Evolutionary conservation across 805 yeast genomes (phyloP).

Genomic region (Metschnikowia vanudenii): DNA sequence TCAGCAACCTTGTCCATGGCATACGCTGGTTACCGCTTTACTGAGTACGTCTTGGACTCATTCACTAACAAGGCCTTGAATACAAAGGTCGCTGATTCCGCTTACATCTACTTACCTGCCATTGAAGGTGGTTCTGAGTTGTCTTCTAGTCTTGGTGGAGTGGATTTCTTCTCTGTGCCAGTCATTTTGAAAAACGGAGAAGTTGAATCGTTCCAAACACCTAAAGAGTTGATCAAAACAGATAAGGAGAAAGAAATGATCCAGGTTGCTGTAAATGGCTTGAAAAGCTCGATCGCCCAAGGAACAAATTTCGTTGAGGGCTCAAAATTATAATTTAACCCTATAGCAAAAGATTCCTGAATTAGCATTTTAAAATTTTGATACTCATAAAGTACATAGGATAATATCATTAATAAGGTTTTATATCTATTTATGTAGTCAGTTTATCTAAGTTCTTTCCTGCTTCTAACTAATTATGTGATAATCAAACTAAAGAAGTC

Average conservation of each 20-base stretch:
- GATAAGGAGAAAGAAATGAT: conserved; percentile 33
- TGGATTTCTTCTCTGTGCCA: conserved; percentile 50
- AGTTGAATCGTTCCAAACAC: conserved; percentile 35
- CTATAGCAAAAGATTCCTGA: background rate
- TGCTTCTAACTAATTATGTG: background rate
- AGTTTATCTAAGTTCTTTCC: background rate
- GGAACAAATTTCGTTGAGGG: conserved; percentile 41
- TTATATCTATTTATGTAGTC: background rate
- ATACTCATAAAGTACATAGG: background rate
- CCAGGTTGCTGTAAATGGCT: conserved; percentile 39
- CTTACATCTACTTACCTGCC: conserved; percentile 55
- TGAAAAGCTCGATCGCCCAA: conserved; percentile 38
- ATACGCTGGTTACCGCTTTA: conserved; percentile 23
- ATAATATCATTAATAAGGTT: too few relatives aligned
- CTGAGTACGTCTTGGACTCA: conserved; percentile 18
- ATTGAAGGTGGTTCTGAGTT: conserved; percentile 47
- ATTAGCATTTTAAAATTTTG: background rate
- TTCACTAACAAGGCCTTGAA: conserved; percentile 2
- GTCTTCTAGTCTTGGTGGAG: conserved; percentile 35
- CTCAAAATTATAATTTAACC: conserved; percentile 30
- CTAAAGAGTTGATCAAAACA: conserved; percentile 33
- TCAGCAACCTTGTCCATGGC: conserved; percentile 24
- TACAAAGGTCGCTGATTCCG: conserved; percentile 40
- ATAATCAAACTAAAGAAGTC: conserved; percentile 38
- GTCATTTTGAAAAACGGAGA: conserved; percentile 41